These are phyloP conservation scores for Penicillium sp. DNA, from an alignment of 2,329 filamentous ascomycete species.

Conservation along the genomic window DNA sequence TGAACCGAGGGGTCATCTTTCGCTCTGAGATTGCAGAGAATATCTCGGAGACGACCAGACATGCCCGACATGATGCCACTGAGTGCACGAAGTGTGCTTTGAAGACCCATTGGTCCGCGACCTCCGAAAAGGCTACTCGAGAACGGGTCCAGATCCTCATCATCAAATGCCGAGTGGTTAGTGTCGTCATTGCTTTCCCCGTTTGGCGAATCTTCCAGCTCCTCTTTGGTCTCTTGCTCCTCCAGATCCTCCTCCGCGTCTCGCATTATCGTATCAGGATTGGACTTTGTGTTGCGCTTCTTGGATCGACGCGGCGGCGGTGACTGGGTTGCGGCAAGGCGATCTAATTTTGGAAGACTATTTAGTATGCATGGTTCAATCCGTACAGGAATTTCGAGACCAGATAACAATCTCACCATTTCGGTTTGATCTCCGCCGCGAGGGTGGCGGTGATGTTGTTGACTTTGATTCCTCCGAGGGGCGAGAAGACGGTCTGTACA, in stretches of 20 bases:
- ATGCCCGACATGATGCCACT: conserved; percentile 91
- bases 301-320: conserved; percentile 52
- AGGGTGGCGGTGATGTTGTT: conserved; percentile 60
- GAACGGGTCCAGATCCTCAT: conserved; percentile 64
- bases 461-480: conserved; percentile 64
- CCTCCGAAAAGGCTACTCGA: conserved; percentile 64
- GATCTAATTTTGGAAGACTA: conserved; percentile 31
- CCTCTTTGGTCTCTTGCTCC: conserved; percentile 42
- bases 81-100: conserved; percentile 79
- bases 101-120: conserved; percentile 67
- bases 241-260: conserved; percentile 62
- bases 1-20: conserved; percentile 87
- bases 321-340: conserved; percentile 36
- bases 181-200: conserved; percentile 70
- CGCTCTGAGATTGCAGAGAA: conserved; percentile 72
- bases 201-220: conserved; percentile 59
- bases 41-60: conserved; percentile 75
- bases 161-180: conserved; percentile 53
- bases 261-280: conserved; percentile 71
- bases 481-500: conserved; percentile 61
- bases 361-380: background rate
- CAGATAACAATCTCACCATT: conserved; percentile 61
- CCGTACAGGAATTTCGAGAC: background rate
- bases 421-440: conserved; percentile 72
- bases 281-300: conserved; percentile 55